Evolutionary conservation across 2,329 filamentous ascomycete genomes (phyloP), one percentile per base, ranked within the genome.

Genomic region (Fusarium compactum): DNA sequence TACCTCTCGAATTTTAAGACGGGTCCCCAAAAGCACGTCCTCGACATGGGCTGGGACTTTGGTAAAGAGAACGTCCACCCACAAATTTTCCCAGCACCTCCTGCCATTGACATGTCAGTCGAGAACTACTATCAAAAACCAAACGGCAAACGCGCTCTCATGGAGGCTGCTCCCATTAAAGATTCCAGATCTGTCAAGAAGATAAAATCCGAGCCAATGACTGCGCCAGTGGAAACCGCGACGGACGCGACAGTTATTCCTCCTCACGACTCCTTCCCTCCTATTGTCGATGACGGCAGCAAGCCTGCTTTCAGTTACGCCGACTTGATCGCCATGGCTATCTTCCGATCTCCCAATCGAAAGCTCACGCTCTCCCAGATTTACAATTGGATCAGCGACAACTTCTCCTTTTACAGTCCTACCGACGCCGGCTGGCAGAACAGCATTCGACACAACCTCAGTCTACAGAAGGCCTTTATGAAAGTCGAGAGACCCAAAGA

Each of bases 341-440:
- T 99, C 74, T 85, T 98, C 24, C 90, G 95, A 67, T 93, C 96
- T 7, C 91, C 92, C 15, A 90, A 91, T 66, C 90, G 94, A 65
- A 91, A 93, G 55, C 85, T 98, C 67, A 98, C 96, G 2, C 86
- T 99, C 20, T 90, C 94, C 27, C 94, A 98, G 80, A 99, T 99
- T 74, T 99, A 98, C 86, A 97, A 97, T 78, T 99, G 96, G 95
- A 98, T 99, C 75, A 97, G 94, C n/a, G 93, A 97, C 78, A 95
- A 91, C 20, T 98, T 92, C 79, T 90, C 89, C 8, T 98, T 95
- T 81, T 99, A 98, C 83, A 91, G 89, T 73, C 88, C 90, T 45
- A 88, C 91, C 59, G 94, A 98, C 75, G 90, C 92, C 14, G 95
- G 96, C 69, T 99, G 96, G 96, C 95, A 98, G 81, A 99, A 99